Evolutionary conservation across 768 basidiomycete species (phyloP).

Genomic region (Gymnopilus junonius): DNA sequence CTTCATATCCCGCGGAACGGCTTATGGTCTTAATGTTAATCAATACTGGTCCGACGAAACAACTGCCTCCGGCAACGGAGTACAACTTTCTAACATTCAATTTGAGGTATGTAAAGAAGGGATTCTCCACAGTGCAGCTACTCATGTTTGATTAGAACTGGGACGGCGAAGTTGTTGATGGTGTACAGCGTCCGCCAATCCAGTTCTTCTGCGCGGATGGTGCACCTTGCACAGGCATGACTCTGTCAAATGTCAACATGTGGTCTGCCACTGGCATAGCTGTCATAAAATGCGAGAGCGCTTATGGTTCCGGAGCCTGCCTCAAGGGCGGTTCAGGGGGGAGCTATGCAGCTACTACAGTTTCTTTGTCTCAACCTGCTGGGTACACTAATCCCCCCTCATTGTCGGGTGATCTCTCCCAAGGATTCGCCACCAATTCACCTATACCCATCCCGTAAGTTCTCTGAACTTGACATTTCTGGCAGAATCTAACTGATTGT

Average conservation of each 20-base stretch:
- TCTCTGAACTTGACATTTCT: not conserved
- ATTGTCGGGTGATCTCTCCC: not conserved
- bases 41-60: conserved; percentile 1
- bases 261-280: conserved; percentile 2
- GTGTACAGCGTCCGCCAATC: not conserved
- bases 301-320: not conserved
- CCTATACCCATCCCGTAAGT: conserved; percentile 3
- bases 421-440: conserved; percentile 1
- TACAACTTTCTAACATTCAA: conserved; percentile 1
- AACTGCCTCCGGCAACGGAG: not conserved
- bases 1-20: not conserved
- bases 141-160: not conserved
- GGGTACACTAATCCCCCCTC: not conserved
- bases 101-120: not conserved
- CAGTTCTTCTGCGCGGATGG: conserved; percentile 1
- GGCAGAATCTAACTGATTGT: not conserved
- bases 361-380: not conserved
- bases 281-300: conserved; percentile 1
- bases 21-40: conserved; percentile 3
- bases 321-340: not conserved
- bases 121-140: not conserved
- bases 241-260: conserved; percentile 1
- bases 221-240: conserved; percentile 1
- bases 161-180: conserved; percentile 4
- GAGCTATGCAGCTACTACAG: not conserved